phyloP scores from a whole-genome alignment of 2,329 filamentous ascomycete species.

The Colletotrichum nymphaeae region DNA sequence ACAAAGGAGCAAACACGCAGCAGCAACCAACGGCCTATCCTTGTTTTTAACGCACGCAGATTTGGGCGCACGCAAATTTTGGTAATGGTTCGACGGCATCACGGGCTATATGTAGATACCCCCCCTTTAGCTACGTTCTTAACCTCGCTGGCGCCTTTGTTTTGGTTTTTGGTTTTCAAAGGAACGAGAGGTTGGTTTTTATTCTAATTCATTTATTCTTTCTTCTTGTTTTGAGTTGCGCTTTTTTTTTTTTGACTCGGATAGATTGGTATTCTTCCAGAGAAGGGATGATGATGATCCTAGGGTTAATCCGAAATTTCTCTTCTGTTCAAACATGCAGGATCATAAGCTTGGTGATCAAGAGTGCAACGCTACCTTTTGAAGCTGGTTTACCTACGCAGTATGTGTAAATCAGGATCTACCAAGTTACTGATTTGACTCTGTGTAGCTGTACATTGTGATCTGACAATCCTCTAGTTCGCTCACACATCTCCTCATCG shows the following conservation, averaged over 20 bases:
- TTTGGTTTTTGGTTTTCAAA: background rate
- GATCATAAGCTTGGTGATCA: no score
- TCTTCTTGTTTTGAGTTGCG: background rate
- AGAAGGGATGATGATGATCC: background rate
- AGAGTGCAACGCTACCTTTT: no score
- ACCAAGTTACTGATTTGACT: no score
- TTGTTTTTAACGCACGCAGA: background rate
- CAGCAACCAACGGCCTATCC: background rate
- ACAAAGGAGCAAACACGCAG: background rate
- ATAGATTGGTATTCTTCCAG: background rate
- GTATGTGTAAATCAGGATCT: no score
- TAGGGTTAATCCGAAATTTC: background rate
- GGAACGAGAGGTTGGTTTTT: background rate
- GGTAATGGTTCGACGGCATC: background rate
- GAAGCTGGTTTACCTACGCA: no score
- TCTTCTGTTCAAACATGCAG: no score
- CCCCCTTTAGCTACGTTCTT: slow-evolving; percentile 4
- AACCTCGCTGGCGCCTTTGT: background rate
- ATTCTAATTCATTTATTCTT: background rate
- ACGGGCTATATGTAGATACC: slow-evolving; percentile 16
- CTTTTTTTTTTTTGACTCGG: no score
- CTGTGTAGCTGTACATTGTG: no score
- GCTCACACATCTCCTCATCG: no score
- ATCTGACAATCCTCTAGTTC: no score
- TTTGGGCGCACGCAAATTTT: background rate